A percentile compares a stretch with the other conserved stretches of the same genome.
Conservation (phyloP, 495 filamentous ascomycete genomes). For the Talaromyces thailandensis region DNA sequence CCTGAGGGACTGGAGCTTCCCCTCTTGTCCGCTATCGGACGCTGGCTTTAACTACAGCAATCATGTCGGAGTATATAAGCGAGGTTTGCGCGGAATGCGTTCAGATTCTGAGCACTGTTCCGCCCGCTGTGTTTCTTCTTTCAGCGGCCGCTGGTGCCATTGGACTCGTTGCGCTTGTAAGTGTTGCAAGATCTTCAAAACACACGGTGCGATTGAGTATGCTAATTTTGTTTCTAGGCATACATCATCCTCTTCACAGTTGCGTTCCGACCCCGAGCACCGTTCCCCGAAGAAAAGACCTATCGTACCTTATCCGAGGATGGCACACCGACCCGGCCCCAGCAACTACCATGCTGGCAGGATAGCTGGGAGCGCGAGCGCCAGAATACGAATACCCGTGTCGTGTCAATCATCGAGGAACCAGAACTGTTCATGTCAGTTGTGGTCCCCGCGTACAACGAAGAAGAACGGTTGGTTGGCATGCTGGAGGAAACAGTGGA, state of each 20-base stretch:
- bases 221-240: conserved; percentile 35
- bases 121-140: conserved; percentile 20
- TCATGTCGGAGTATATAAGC: conserved; percentile 25
- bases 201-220: neutral
- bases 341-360: conserved; percentile 75
- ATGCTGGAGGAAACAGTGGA: conserved; percentile 89
- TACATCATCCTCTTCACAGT: conserved; percentile 62
- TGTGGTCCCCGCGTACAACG: conserved; percentile 93
- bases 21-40: neutral
- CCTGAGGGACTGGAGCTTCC: conserved; percentile 2
- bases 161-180: conserved; percentile 31
- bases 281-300: conserved; percentile 72
- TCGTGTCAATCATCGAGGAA: conserved; percentile 33
- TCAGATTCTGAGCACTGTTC: conserved; percentile 18
- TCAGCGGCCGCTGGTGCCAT: conserved; percentile 19
- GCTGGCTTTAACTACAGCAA: neutral
- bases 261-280: conserved; percentile 70
- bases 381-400: conserved; percentile 28
- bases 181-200: neutral
- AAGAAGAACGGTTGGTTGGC: conserved; percentile 67
- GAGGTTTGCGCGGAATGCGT: conserved; percentile 29
- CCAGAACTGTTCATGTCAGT: conserved; percentile 69
- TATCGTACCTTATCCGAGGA: conserved; percentile 65
- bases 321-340: conserved; percentile 48
- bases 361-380: conserved; percentile 51